Percentiles rank a stretch among this genome's conserved stretches.
phyloP scores from a whole-genome alignment of 306 rosid species.

The Dryas octopetala region DNA sequence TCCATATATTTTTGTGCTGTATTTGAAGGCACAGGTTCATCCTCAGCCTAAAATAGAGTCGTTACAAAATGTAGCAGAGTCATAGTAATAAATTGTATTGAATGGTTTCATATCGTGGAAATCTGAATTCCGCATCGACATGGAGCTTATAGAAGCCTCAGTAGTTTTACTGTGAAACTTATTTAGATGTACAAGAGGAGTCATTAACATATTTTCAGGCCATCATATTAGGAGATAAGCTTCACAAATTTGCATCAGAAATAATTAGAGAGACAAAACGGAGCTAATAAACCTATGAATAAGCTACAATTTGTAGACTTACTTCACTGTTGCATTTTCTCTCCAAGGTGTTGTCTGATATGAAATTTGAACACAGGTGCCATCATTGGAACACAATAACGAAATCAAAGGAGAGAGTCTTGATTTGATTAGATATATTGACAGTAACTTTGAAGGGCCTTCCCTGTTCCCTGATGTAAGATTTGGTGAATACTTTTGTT shows the following conservation, averaged over 20 bases:
- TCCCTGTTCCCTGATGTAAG: slow-evolving; percentile 72
- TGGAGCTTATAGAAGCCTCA: neutral
- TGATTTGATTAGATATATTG: slow-evolving; percentile 62
- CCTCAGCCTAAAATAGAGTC: neutral
- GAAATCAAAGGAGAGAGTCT: slow-evolving; percentile 69
- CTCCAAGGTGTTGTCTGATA: neutral
- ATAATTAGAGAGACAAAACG: neutral
- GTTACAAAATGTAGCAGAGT: too few relatives aligned
- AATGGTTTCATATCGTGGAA: neutral
- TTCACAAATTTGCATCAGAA: neutral
- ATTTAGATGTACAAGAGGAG: neutral
- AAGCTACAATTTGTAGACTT: neutral
- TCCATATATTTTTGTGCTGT: neutral
- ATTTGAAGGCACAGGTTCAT: neutral
- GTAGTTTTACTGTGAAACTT: neutral
- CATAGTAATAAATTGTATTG: neutral
- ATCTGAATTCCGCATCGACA: neutral
- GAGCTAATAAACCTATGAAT: neutral
- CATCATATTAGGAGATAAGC: neutral
- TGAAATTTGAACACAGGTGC: slow-evolving; percentile 27
- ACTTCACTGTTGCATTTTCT: neutral
- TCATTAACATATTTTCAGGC: neutral
- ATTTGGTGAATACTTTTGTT: slow-evolving; percentile 1
- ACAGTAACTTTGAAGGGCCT: slow-evolving; percentile 58
- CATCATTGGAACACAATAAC: slow-evolving; percentile 61